phyloP scores from a whole-genome alignment of 2,329 filamentous ascomycete species.

The Claviceps cyperi region DNA sequence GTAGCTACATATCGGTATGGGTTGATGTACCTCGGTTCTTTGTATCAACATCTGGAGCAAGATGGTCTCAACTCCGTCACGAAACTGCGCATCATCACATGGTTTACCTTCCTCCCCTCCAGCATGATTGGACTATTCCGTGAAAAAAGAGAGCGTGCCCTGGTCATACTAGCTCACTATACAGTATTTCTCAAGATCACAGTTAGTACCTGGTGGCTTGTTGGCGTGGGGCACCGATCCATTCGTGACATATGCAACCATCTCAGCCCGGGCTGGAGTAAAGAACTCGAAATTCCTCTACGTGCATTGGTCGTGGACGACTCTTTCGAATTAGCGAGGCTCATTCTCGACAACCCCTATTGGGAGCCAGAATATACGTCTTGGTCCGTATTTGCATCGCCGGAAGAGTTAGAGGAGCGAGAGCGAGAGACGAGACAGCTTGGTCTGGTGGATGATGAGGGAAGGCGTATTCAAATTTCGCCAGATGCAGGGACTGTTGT shows the following conservation, averaged over 20 bases:
- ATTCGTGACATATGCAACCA: conserved; percentile 27
- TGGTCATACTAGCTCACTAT: conserved; percentile 39
- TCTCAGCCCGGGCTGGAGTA: conserved; percentile 25
- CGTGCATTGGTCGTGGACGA: conserved; percentile 19
- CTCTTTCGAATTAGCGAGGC: conserved; percentile 21
- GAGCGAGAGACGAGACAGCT: conserved; percentile 2
- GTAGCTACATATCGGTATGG: conserved; percentile 29
- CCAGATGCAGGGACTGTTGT: not conserved
- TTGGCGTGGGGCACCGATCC: conserved; percentile 29
- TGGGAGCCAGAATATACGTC: conserved; percentile 17
- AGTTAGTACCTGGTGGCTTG: conserved; percentile 34
- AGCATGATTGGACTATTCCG: conserved; percentile 30
- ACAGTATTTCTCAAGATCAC: conserved; percentile 34
- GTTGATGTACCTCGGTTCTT: conserved; percentile 34
- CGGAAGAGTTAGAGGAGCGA: not conserved
- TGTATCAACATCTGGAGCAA: conserved; percentile 31
- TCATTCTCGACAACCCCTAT: conserved; percentile 29
- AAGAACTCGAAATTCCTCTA: conserved; percentile 17
- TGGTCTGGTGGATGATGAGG: conserved; percentile 7
- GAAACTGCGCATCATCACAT: conserved; percentile 35
- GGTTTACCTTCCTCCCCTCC: conserved; percentile 34
- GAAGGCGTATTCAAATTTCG: not conserved
- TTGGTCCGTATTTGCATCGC: not conserved
- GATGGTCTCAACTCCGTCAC: conserved; percentile 30
- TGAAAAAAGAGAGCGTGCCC: conserved; percentile 27